Base-by-base conservation (phyloP, 768 basidiomycete genomes). In the Termitomyces sp. region DNA sequence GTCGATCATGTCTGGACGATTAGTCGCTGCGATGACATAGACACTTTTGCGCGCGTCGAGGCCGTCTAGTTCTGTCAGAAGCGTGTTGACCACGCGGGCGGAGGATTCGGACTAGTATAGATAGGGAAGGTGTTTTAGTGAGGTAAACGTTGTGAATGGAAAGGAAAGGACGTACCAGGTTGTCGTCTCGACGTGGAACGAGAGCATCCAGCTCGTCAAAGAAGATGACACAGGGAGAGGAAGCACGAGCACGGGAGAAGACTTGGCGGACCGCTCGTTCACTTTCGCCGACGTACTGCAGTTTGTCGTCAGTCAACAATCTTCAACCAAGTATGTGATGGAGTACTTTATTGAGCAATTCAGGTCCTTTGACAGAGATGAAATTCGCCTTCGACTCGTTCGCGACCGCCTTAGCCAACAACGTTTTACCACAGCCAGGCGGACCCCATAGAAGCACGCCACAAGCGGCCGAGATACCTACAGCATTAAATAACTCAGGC, bases 401-500 rank as follows among this genome's bases (percentile, higher is more conserved):
- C 9, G 97, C 97, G 5, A 98, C 96, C 0, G 96, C 97, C 71
- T 98, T 98, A 0, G 97, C 97, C n/a, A 99, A 78, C 34, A 99
- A 71, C 0, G 97, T 99, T 77, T 98, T 99, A 5, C 97, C 97
- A 70, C 96, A 98, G 10, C 97, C 97, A 0, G 97, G 96, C 31
- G 97, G 97, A 36, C 97, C 97, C 97, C 97, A 98, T n/a, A 98
- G 76, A 38, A 98, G 76, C 3, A 98, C 97, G 0, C 96, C 97
- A 69, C 94, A 95, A 0, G 94, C 87, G 0, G 93, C 92, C 36
- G 88, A 86, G 63, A 99, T 94, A 6, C 97, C 97, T 1, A 98
- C 91, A 10, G 83, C 83, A 50, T 76, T 85, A 74, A 99, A 99
- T 2, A 98, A 72, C 68, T 94, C 94, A 0, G 97, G 96, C 37